These are phyloP conservation scores for Teunomyces pallodes DNA, from an alignment of 805 yeast species.

Conservation along the genomic window DNA sequence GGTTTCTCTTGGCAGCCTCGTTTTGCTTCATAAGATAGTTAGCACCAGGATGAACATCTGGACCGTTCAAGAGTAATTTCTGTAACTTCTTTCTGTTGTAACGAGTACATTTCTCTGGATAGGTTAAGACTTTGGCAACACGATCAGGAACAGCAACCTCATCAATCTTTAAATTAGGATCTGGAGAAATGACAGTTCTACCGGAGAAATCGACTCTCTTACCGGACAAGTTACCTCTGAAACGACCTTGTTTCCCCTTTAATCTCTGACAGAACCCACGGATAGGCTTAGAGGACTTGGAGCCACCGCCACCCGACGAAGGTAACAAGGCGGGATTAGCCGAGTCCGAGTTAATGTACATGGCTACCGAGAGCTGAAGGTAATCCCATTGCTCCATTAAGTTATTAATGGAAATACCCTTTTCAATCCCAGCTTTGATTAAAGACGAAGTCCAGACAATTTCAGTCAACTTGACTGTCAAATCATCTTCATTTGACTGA, in stretches of 20 bases:
- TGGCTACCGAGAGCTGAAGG: slow-evolving; percentile 89
- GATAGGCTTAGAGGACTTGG: slow-evolving; percentile 69
- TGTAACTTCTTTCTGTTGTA: slow-evolving; percentile 81
- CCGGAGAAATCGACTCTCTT: slow-evolving; percentile 98
- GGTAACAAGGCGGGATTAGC: slow-evolving; percentile 79
- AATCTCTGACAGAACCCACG: slow-evolving; percentile 96
- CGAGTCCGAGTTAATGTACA: slow-evolving; percentile 95
- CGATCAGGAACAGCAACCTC: slow-evolving; percentile 98
- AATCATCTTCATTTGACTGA: slow-evolving; percentile 94
- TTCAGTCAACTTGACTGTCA: slow-evolving; percentile 93
- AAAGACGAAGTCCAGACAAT: slow-evolving; percentile 95
- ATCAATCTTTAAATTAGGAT: slow-evolving; percentile 90
- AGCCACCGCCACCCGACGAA: slow-evolving; percentile 53
- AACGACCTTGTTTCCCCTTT: slow-evolving; percentile 98
- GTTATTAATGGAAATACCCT: slow-evolving; percentile 88
- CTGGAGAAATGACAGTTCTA: slow-evolving; percentile 97
- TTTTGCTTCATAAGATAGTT: slow-evolving; percentile 81
- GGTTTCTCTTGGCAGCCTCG: slow-evolving; percentile 82
- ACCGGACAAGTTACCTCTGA: slow-evolving; percentile 96
- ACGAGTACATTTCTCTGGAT: slow-evolving; percentile 90
- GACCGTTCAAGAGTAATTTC: slow-evolving; percentile 75
- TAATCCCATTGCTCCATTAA: slow-evolving; percentile 99
- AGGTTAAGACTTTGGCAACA: slow-evolving; percentile 92
- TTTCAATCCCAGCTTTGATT: slow-evolving; percentile 91
- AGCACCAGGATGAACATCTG: slow-evolving; percentile 92